Evolutionary conservation across 192 early-diverging fungal species (phyloP), one percentile per base, ranked within the genome.

Genomic region (Backusella australiensis): DNA sequence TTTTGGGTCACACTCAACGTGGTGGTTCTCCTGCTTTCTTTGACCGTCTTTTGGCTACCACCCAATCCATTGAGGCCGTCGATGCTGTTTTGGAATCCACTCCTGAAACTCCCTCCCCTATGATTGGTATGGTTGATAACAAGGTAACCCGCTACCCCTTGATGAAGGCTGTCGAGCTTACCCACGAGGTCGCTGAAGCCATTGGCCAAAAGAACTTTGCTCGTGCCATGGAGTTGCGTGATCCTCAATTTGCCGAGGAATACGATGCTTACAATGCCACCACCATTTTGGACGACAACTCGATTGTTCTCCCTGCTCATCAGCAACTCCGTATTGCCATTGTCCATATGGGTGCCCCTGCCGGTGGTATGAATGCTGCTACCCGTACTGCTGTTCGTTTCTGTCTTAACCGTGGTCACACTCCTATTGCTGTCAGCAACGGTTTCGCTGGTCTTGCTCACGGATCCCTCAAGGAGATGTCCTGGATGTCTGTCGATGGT

Each of bases 311-410:
- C 36, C 76, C 79, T 66, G 0, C 76, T 70, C 70, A 85, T 76
- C 77, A 90, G 78, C 81, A 87, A 8, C 80, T 99, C 39, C 91
- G 96, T 52, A 92, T 99, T 42, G 97, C 91, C 69, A 96, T 99
- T 75, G 84, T 97, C 44, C 96, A 98, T 75, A 89, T 94, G 19
- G 97, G 97, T 66, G 97, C 97, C 21, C 97, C 97, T 21, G 97
- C 97, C 15, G 96, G 95, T 63, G 97, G 97, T 42, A 97, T 98
- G 96, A 99, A 98, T 83, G 91, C 96, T 39, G 97, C 97, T 2
- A 97, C 96, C 3, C 90, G 96, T 35, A 91, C 91, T 15, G 93
- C 92, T 0, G 96, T 93, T 38, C 91, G 95, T 21, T 89, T 93
- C 39, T 93, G 93, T 42, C 85, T 95, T 49, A 95, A 95, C 84